Percentiles rank a stretch among this genome's conserved stretches.
Conservation (phyloP, 2,329 filamentous ascomycete genomes). For the Diaporthe citriasiana region DNA sequence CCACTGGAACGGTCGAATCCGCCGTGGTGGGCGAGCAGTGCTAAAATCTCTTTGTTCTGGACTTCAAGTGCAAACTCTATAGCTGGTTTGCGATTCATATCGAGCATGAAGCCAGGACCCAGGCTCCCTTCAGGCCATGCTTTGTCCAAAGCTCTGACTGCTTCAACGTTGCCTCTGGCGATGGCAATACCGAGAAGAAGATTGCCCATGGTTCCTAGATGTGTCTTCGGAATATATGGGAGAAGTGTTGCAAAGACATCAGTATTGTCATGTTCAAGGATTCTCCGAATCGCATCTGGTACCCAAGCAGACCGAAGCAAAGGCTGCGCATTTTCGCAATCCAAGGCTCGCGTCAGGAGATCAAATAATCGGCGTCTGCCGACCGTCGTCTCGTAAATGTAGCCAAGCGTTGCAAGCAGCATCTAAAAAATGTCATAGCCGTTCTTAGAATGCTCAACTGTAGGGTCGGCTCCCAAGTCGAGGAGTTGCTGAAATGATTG, state of each 20-base stretch:
- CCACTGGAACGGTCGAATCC: background rate
- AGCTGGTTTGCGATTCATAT: background rate
- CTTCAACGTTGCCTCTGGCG: background rate
- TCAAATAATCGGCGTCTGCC: background rate
- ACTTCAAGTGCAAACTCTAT: background rate
- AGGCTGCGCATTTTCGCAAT: background rate
- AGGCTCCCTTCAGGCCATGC: no score
- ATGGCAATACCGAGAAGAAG: background rate
- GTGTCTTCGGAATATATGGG: accelerated
- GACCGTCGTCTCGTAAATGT: background rate
- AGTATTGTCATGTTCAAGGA: background rate
- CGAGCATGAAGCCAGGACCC: accelerated
- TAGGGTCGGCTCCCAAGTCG: background rate
- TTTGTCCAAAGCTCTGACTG: background rate
- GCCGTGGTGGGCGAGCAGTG: background rate
- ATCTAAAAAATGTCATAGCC: background rate
- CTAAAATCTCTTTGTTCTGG: background rate
- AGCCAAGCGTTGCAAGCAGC: background rate
- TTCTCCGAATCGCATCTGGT: background rate
- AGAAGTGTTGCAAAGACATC: background rate
- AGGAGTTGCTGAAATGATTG: background rate
- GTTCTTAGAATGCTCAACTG: background rate
- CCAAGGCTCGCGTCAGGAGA: background rate
- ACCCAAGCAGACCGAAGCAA: background rate
- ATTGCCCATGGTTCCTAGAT: accelerated